Conservation (phyloP, 2,329 filamentous ascomycete genomes). For the Phaeoacremonium minimum region DNA sequence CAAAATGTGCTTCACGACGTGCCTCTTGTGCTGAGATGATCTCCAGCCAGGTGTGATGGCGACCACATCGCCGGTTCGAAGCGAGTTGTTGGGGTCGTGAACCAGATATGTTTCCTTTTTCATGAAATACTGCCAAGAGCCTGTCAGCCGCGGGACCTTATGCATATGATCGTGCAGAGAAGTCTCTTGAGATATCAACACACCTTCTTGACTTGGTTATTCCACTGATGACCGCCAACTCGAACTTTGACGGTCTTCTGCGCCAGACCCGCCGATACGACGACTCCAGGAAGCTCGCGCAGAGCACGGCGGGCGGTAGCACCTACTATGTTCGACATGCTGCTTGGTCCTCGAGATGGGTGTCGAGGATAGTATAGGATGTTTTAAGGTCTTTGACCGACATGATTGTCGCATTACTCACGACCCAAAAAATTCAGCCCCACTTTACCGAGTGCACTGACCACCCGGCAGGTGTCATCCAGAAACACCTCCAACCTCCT, state of each 20-base stretch:
- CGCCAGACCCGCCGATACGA: constrained; percentile 75
- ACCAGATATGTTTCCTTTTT: constrained; percentile 63
- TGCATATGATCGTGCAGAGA: not conserved
- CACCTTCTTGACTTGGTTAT: constrained; percentile 70
- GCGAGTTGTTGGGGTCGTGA: constrained; percentile 72
- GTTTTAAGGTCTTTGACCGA: too few relatives aligned
- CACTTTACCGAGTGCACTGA: too few relatives aligned
- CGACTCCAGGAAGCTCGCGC: constrained; percentile 60
- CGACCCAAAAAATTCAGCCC: too few relatives aligned
- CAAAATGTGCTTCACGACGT: constrained; percentile 72
- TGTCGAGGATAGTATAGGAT: too few relatives aligned
- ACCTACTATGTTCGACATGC: too few relatives aligned
- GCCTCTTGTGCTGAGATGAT: constrained; percentile 62
- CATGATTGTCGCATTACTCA: too few relatives aligned
- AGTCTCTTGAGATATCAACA: constrained; percentile 5
- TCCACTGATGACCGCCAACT: constrained; percentile 68
- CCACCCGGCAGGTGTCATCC: too few relatives aligned
- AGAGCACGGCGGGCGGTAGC: constrained; percentile 36
- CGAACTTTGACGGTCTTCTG: constrained; percentile 75
- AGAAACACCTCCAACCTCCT: too few relatives aligned
- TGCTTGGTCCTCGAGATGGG: too few relatives aligned
- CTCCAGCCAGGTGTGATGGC: constrained; percentile 64
- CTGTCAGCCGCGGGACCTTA: not conserved
- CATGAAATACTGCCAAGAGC: constrained; percentile 56
- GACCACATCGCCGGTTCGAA: constrained; percentile 71